Evolutionary conservation across 2,329 filamentous ascomycete species (phyloP).

Genomic region (Calycina herbarum): DNA sequence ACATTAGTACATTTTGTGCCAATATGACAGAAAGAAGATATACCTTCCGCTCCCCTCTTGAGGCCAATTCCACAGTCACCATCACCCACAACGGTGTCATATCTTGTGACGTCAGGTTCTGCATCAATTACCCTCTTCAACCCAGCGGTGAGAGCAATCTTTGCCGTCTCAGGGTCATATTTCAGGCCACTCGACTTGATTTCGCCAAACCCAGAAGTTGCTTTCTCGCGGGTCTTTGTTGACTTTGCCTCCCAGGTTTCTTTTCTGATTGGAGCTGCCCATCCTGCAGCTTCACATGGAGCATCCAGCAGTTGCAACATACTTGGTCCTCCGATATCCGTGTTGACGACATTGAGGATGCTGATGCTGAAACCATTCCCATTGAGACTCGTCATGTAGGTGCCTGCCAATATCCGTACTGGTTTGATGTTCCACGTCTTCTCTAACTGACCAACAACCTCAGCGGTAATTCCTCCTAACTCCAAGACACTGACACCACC

Average conservation of each 20-base stretch:
- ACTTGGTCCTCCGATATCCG: constrained; percentile 44
- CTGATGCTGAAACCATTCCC: constrained; percentile 71
- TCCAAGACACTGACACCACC: constrained; percentile 68
- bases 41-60: constrained; percentile 65
- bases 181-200: constrained; percentile 37
- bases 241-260: constrained; percentile 57
- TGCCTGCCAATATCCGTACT: constrained; percentile 61
- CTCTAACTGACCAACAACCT: constrained; percentile 61
- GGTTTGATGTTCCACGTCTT: constrained; percentile 60
- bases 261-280: constrained; percentile 59
- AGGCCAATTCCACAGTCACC: constrained; percentile 71
- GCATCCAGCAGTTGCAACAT: constrained; percentile 68
- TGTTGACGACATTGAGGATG: constrained; percentile 61
- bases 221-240: constrained; percentile 36
- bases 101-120: constrained; percentile 65
- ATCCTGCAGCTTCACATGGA: constrained; percentile 66
- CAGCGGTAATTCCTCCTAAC: constrained; percentile 65
- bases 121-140: constrained; percentile 60
- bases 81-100: constrained; percentile 70
- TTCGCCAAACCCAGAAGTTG: constrained; percentile 34
- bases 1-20: constrained; percentile 26
- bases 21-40: constrained; percentile 15
- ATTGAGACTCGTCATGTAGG: constrained; percentile 72
- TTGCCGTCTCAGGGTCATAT: constrained; percentile 41
- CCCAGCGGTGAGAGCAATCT: constrained; percentile 53